phyloP scores from a whole-genome alignment of 176 grass and related monocot genomes.

The Guadua angustifolia region DNA sequence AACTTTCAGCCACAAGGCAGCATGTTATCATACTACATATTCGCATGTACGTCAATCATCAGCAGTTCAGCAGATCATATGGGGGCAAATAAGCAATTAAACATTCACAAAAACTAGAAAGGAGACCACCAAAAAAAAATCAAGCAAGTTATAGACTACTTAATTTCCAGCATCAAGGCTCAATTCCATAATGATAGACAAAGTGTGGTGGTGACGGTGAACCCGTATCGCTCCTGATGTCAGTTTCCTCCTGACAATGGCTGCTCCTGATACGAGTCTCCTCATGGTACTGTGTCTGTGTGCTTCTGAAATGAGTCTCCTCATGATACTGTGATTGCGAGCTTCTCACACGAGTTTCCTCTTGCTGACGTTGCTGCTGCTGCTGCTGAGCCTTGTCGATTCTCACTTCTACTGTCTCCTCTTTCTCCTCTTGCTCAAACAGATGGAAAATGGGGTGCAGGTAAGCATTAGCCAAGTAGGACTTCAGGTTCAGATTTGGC shows the following conservation, averaged over 20 bases:
- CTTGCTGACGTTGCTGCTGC: neutral
- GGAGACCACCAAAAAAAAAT: neutral
- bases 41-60: constrained; percentile 35
- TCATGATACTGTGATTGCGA: constrained; percentile 39
- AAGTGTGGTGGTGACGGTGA: constrained; percentile 67
- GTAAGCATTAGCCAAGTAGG: constrained; percentile 82
- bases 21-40: constrained; percentile 10
- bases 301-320: too few species aligned
- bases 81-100: neutral
- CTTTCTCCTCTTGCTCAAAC: constrained; percentile 54
- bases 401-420: constrained; percentile 65
- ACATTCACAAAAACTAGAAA: neutral
- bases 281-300: too few species aligned
- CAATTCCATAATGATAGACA: constrained; percentile 71
- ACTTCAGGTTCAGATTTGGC: constrained; percentile 81
- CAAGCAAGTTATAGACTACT: constrained; percentile 16
- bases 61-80: constrained; percentile 29
- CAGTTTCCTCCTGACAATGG: constrained; percentile 34
- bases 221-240: constrained; percentile 50
- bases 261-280: constrained; percentile 1
- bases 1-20: neutral
- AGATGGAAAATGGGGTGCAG: constrained; percentile 86
- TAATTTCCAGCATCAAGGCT: constrained; percentile 42
- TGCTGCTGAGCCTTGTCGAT: constrained; percentile 59
- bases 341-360: constrained; percentile 28